These are phyloP conservation scores for Debaryomyces prosopidis DNA, from an alignment of 805 yeast species.

Conservation along the genomic window DNA sequence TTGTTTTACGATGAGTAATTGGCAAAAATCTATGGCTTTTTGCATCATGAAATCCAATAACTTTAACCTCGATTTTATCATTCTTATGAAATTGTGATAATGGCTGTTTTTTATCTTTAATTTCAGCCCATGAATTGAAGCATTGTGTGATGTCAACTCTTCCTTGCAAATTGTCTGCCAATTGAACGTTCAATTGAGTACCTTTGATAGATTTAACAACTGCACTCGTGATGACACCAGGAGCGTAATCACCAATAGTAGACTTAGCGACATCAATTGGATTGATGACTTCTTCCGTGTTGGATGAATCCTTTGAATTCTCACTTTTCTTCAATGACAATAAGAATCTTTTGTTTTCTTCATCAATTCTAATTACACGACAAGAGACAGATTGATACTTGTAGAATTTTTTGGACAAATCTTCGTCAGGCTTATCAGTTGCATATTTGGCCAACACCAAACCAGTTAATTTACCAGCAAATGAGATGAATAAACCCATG, in stretches of 20 bases:
- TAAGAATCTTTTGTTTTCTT: conserved; percentile 67
- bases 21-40: conserved; percentile 69
- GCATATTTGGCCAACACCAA: conserved; percentile 76
- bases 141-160: conserved; percentile 76
- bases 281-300: conserved; percentile 40
- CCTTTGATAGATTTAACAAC: conserved; percentile 61
- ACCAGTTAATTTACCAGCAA: conserved; percentile 80
- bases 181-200: conserved; percentile 70
- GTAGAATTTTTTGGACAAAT: conserved; percentile 54
- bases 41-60: conserved; percentile 77
- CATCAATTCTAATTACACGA: conserved; percentile 66
- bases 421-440: conserved; percentile 50
- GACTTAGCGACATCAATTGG: conserved; percentile 61
- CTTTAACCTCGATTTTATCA: conserved; percentile 56
- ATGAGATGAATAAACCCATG: conserved; percentile 80
- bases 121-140: conserved; percentile 53
- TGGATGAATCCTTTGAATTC: conserved; percentile 18
- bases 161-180: conserved; percentile 79
- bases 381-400: conserved; percentile 72
- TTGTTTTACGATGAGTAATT: conserved; percentile 53
- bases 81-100: conserved; percentile 59
- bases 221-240: conserved; percentile 66
- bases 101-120: conserved; percentile 59
- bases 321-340: conserved; percentile 52
- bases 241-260: conserved; percentile 48